Conservation (phyloP, 495 filamentous ascomycete species). For the Talaromyces thailandensis region DNA sequence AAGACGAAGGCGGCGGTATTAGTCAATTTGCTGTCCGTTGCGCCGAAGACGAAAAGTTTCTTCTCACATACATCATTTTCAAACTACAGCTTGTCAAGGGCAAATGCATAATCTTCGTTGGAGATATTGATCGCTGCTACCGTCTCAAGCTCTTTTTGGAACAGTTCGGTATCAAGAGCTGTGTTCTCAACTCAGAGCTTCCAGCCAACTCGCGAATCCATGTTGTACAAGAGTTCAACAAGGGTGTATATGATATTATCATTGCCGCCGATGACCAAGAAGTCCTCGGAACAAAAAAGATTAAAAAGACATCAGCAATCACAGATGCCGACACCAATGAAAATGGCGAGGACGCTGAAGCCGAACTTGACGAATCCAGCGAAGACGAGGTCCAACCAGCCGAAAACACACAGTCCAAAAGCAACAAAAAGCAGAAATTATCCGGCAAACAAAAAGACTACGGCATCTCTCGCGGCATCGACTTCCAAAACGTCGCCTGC, state of each 20-base stretch:
- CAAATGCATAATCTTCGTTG: conserved; percentile 89
- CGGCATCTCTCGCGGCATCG: conserved; percentile 85
- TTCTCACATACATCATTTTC: conserved; percentile 88
- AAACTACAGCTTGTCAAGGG: conserved; percentile 92
- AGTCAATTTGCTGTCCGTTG: conserved; percentile 86
- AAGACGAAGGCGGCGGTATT: conserved; percentile 62
- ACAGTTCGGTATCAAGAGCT: conserved; percentile 90
- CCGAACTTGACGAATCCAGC: conserved; percentile 19
- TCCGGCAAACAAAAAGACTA: conserved; percentile 69
- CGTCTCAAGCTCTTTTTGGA: conserved; percentile 92
- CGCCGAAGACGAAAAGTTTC: conserved; percentile 93
- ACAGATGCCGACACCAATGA: not conserved
- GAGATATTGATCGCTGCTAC: conserved; percentile 88
- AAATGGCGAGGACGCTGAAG: conserved; percentile 10
- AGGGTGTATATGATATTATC: conserved; percentile 91
- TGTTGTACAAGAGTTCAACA: conserved; percentile 95
- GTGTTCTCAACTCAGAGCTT: conserved; percentile 89
- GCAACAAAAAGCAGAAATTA: conserved; percentile 55
- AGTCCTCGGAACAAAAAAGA: conserved; percentile 51
- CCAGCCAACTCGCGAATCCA: conserved; percentile 89
- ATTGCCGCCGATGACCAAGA: conserved; percentile 93
- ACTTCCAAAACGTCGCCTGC: conserved; percentile 90
- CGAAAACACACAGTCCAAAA: conserved; percentile 12
- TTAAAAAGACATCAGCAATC: not conserved
- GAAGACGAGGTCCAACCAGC: conserved; percentile 24